phyloP scores from a whole-genome alignment of 176 grass and related monocot genomes.

The Stipa capillata region DNA sequence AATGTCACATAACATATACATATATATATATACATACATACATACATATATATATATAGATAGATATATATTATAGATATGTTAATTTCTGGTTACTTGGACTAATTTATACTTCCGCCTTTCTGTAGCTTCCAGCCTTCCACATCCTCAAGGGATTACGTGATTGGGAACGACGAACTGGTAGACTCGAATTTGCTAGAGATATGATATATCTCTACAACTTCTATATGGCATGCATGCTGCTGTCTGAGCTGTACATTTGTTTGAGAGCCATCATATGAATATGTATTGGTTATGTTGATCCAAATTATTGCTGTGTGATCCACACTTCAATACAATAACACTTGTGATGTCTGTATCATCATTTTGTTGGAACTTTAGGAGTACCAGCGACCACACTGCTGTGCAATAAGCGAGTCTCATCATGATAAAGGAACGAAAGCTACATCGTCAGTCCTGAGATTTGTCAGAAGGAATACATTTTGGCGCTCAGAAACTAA shows the following conservation, averaged over 20 bases:
- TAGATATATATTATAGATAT: too few species aligned
- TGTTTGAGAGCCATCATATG: too few species aligned
- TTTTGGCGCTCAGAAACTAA: neutral
- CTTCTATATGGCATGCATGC: neutral
- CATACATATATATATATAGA: too few species aligned
- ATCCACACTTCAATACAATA: neutral
- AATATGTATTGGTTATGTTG: neutral
- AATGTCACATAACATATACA: neutral
- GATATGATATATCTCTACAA: neutral
- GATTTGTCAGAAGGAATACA: neutral
- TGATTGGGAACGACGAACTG: too few species aligned
- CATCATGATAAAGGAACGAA: neutral
- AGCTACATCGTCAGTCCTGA: too few species aligned
- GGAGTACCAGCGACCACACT: neutral
- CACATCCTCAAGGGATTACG: neutral
- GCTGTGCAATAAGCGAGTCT: neutral
- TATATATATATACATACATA: too few species aligned
- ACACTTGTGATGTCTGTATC: neutral
- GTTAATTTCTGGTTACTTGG: neutral
- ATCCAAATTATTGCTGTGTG: neutral
- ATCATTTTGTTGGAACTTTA: neutral
- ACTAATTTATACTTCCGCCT: neutral
- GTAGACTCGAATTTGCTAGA: slow-evolving; percentile 9
- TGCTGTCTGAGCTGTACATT: neutral
- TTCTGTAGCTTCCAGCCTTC: slow-evolving; percentile 15